Percentiles rank a stretch among this genome's conserved stretches.
These are phyloP conservation scores for Magnaporthiopsis poae DNA, from an alignment of 2,329 filamentous ascomycete genomes.

Conservation along the genomic window DNA sequence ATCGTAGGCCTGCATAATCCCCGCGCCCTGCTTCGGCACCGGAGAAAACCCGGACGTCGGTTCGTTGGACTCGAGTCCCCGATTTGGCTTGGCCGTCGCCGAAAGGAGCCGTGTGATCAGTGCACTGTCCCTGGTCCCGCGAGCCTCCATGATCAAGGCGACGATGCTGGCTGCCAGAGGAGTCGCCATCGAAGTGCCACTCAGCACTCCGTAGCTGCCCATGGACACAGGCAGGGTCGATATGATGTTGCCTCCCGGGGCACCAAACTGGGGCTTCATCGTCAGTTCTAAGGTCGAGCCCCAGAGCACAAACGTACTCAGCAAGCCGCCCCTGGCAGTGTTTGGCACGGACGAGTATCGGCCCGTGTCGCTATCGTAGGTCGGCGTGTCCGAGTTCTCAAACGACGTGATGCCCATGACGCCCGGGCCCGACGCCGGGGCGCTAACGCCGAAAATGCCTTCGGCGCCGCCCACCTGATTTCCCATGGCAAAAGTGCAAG, in stretches of 20 bases:
- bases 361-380: slow-evolving; percentile 26
- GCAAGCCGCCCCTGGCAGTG: neutral
- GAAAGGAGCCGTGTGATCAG: slow-evolving; percentile 3
- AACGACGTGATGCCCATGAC: slow-evolving; percentile 3
- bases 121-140: neutral
- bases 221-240: neutral
- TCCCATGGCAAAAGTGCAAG: slow-evolving; percentile 19
- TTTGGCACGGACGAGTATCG: slow-evolving; percentile 10
- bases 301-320: slow-evolving; percentile 1
- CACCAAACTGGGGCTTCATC: slow-evolving; percentile 12
- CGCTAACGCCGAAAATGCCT: slow-evolving; percentile 2
- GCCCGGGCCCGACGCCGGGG: neutral
- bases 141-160: slow-evolving; percentile 4
- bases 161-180: slow-evolving; percentile 3
- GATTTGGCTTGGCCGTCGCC: slow-evolving; percentile 3
- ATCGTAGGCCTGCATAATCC: slow-evolving; percentile 32
- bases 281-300: slow-evolving; percentile 4
- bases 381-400: slow-evolving; percentile 19
- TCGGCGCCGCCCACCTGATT: slow-evolving; percentile 14
- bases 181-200: slow-evolving; percentile 8
- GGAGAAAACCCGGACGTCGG: slow-evolving; percentile 13
- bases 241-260: slow-evolving; percentile 1
- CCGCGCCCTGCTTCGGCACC: slow-evolving; percentile 33
- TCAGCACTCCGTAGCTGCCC: neutral
- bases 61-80: neutral